Conservation (phyloP, 176 grass and related monocot species). For the Raddia guianensis region DNA sequence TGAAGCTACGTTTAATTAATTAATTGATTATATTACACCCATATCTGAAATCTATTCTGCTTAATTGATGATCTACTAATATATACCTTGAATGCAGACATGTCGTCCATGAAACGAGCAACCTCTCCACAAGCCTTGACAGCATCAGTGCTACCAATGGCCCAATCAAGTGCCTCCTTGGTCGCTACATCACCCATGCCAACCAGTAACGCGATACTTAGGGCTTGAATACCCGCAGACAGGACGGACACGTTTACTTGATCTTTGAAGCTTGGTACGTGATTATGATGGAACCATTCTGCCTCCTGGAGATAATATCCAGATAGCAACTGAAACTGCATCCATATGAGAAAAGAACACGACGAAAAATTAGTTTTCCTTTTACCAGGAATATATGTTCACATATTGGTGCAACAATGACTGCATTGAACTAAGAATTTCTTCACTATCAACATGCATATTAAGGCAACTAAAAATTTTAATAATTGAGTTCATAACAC, state of each 20-base stretch:
- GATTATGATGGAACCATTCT: constrained; percentile 43
- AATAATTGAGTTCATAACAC: background rate
- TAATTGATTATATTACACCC: too few relatives aligned
- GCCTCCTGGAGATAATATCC: constrained; percentile 37
- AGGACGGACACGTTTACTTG: constrained; percentile 29
- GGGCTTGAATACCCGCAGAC: background rate
- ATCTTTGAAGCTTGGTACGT: constrained; percentile 33
- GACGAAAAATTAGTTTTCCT: too few relatives aligned
- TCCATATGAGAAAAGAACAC: background rate
- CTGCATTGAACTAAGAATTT: too few relatives aligned
- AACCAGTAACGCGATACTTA: constrained; percentile 24
- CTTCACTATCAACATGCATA: background rate
- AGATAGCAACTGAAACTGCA: constrained; percentile 28
- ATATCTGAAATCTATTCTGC: too few relatives aligned
- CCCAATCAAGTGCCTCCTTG: constrained; percentile 50
- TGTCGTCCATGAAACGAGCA: constrained; percentile 46
- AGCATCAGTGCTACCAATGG: background rate
- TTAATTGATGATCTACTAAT: too few relatives aligned
- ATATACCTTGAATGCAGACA: constrained; percentile 37
- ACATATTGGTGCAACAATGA: too few relatives aligned
- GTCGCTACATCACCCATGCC: constrained; percentile 53
- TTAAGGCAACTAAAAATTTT: background rate
- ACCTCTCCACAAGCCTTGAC: constrained; percentile 21
- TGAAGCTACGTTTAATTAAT: too few relatives aligned
- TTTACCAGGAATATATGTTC: too few relatives aligned